Evolutionary conservation across 1,284 basidiomycete species (phyloP).

Genomic region (Sphaerobolus stellatus): DNA sequence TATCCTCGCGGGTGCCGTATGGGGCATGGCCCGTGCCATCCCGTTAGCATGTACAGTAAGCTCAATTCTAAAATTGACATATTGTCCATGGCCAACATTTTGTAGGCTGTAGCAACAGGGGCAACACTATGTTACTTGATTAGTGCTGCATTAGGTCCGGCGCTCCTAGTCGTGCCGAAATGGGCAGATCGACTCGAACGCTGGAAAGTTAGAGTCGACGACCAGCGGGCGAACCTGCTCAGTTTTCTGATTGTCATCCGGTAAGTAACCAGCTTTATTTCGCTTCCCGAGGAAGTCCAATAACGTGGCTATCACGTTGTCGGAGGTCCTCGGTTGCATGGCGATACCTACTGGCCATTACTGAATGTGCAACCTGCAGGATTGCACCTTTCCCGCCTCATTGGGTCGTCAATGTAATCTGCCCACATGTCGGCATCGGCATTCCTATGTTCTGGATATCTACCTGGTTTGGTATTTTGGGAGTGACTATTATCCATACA

Average conservation of each 20-base stretch:
- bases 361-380: conserved; percentile 35
- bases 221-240: conserved; percentile 77
- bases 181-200: conserved; percentile 80
- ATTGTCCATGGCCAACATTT: not conserved
- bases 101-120: conserved; percentile 81
- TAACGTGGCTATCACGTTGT: not conserved
- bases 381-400: conserved; percentile 97
- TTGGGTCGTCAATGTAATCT: conserved; percentile 93
- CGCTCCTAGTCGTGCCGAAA: conserved; percentile 79
- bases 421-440: conserved; percentile 90
- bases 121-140: conserved; percentile 93
- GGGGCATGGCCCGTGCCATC: conserved; percentile 88
- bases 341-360: not conserved
- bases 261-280: conserved; percentile 16
- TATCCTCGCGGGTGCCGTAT: conserved; percentile 94
- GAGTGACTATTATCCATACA: conserved; percentile 91
- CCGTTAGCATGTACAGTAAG: conserved; percentile 80
- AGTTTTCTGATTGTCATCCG: conserved; percentile 86
- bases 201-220: conserved; percentile 74
- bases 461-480: conserved; percentile 89
- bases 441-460: conserved; percentile 86
- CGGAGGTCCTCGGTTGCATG: conserved; percentile 8
- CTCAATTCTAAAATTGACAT: conserved; percentile 6
- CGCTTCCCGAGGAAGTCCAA: not conserved
- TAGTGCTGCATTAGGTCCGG: conserved; percentile 86